These are phyloP conservation scores for Polyporus tsugae DNA, from an alignment of 1,284 basidiomycete species.

Conservation along the genomic window DNA sequence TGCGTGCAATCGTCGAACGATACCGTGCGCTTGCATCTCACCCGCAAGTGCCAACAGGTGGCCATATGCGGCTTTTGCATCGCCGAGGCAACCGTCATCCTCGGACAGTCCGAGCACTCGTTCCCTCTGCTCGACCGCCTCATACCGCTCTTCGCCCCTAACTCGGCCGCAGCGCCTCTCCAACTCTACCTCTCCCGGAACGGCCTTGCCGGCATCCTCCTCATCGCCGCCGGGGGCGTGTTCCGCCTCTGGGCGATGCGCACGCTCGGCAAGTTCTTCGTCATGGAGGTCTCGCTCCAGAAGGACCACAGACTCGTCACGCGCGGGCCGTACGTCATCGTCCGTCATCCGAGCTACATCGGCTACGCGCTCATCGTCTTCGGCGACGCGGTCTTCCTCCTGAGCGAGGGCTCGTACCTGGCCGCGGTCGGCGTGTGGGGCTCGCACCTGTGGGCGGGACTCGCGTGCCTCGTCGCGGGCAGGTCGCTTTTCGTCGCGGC, in stretches of 20 bases:
- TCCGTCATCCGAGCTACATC: constrained; percentile 22
- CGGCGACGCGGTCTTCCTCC: constrained; percentile 13
- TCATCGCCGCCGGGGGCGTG: constrained; percentile 2
- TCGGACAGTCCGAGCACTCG: neutral
- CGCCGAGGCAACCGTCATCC: constrained; percentile 5
- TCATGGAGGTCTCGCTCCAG: constrained; percentile 25
- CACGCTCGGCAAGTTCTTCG: constrained; percentile 22
- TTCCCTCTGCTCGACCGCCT: neutral
- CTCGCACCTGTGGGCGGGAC: neutral
- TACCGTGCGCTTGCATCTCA: neutral
- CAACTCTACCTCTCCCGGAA: neutral
- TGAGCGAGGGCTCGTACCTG: constrained; percentile 15
- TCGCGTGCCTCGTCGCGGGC: constrained; percentile 1
- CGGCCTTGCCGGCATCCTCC: neutral
- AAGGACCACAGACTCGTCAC: constrained; percentile 28
- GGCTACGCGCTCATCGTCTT: constrained; percentile 3
- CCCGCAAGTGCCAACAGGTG: neutral
- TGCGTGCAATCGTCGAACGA: neutral
- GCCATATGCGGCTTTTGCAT: constrained; percentile 1
- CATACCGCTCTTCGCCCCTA: neutral
- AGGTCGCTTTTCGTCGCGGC: constrained; percentile 2
- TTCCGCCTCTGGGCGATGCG: constrained; percentile 13
- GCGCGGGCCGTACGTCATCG: constrained; percentile 26
- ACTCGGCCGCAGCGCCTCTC: neutral
- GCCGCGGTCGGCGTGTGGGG: constrained; percentile 3